Conservation (phyloP, 1,284 basidiomycete genomes). For the Cryptococcus floricola region DNA sequence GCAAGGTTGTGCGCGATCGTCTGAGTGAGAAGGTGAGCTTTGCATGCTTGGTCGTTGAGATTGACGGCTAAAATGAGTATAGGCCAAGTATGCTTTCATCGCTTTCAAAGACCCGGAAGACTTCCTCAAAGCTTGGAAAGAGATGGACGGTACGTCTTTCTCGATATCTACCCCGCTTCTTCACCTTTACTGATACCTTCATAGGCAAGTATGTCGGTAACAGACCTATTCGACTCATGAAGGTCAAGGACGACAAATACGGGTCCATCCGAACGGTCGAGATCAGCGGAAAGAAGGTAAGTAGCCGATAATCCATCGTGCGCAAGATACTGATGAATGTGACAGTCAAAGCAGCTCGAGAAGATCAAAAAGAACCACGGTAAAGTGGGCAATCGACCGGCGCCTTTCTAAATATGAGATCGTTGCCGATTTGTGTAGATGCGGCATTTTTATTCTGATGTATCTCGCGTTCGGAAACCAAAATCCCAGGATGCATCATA, state of each 20-base stretch:
- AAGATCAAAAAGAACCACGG: constrained; percentile 46
- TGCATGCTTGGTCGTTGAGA: too few species aligned
- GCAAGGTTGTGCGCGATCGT: constrained; percentile 87
- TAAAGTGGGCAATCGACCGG: constrained; percentile 45
- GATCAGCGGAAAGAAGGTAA: constrained; percentile 50
- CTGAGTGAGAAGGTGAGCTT: constrained; percentile 73
- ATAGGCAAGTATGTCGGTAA: constrained; percentile 95
- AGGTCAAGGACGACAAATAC: constrained; percentile 85
- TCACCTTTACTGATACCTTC: not conserved
- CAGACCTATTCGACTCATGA: constrained; percentile 80
- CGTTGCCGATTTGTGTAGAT: not conserved
- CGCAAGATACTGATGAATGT: not conserved
- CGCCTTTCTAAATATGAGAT: constrained; percentile 29
- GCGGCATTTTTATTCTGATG: not conserved
- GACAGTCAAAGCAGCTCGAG: constrained; percentile 44
- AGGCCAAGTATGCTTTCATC: constrained; percentile 97
- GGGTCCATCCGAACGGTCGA: constrained; percentile 78
- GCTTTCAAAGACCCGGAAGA: constrained; percentile 98
- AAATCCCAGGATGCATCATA: not conserved
- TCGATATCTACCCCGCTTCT: not conserved
- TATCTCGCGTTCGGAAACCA: not conserved
- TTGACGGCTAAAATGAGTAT: not conserved
- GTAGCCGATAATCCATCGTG: not conserved
- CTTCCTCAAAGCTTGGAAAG: constrained; percentile 97
- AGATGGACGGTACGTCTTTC: constrained; percentile 87